A percentile compares a stretch with the other conserved stretches of the same genome.
Evolutionary conservation across 2,329 filamentous ascomycete species (phyloP).

Genomic region (Sarocladiaceae sp.): DNA sequence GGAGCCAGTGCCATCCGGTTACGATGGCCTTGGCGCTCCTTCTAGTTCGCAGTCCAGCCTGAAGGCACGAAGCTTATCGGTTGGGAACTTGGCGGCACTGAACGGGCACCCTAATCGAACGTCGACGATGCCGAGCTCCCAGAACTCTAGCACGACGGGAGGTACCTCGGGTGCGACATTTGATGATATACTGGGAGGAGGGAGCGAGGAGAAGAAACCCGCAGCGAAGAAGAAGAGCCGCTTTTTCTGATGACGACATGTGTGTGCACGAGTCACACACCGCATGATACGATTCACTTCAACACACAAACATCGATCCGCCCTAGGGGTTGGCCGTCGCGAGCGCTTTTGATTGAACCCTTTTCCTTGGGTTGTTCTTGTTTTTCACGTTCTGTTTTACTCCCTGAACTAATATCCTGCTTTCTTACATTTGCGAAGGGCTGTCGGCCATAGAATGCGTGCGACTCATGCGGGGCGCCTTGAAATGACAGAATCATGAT

Average conservation of each 20-base stretch:
- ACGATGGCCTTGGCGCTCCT: not conserved
- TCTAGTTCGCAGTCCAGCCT: not conserved
- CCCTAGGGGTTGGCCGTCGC: too few species aligned
- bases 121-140: conserved; percentile 14
- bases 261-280: too few species aligned
- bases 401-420: too few species aligned
- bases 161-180: conserved; percentile 34
- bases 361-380: too few species aligned
- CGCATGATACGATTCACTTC: too few species aligned
- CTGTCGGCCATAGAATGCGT: too few species aligned
- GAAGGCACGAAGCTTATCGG: conserved; percentile 22
- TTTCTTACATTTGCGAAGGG: too few species aligned
- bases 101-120: conserved; percentile 9
- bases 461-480: too few species aligned
- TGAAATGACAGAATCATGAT: too few species aligned
- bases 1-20: conserved; percentile 30
- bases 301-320: too few species aligned
- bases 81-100: conserved; percentile 27
- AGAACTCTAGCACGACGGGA: conserved; percentile 10
- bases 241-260: conserved; percentile 27
- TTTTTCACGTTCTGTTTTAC: too few species aligned
- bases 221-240: conserved; percentile 33
- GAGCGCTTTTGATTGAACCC: too few species aligned
- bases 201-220: conserved; percentile 23
- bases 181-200: conserved; percentile 39